Evolutionary conservation across 768 basidiomycete genomes (phyloP), one percentile per base, ranked within the genome.

Genomic region (Lactarius deliciosus): DNA sequence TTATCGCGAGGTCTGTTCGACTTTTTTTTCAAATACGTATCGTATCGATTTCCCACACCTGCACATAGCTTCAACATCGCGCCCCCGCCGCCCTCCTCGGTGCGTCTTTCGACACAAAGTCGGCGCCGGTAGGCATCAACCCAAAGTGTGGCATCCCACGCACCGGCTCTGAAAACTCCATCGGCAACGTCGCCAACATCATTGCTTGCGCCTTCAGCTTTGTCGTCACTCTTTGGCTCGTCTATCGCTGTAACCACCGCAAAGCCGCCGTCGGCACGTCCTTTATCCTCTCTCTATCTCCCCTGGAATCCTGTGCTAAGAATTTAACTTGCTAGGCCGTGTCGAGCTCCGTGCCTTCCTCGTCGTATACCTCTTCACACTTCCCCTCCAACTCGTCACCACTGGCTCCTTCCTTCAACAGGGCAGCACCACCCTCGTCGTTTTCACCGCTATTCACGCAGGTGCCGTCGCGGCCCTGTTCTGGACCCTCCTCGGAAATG

Each of bases 151-250:
- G 88, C 63, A 94, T 94, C 67, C 83, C 83, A 5, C 81, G 85
- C 50, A 79, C 86, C 41, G 86, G 83, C 57, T 76, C 80, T 22
- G 76, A 83, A 30, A 83, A 85, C 32, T 84, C 85, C 5, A 76
- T 93, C 9, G 92, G 90, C 70, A 93, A 94, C 80, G 84, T 92
- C 68, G 94, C 94, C 65, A 92, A 97, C 74, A 87, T 95, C 74
- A 81, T 93, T 68, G 82, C 85, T 5, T 96, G 92, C 71, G 89
- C 81, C n/a, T 73, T 93, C 59, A 89, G 89, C 72, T 77, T 94
- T 67, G 55, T 92, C 34, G 73, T 89, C 71, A 77, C 86, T n/a
- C 69, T 81, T 28, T 75, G 74, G 41, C 81, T 98, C 50, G 80
- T 92, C 47, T 77, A 80, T 38, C 75, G 81, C 57, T 84, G 87